Base-by-base conservation (phyloP, 108 stramenopile genomes). In the Nannochloropsis gaditana region DNA sequence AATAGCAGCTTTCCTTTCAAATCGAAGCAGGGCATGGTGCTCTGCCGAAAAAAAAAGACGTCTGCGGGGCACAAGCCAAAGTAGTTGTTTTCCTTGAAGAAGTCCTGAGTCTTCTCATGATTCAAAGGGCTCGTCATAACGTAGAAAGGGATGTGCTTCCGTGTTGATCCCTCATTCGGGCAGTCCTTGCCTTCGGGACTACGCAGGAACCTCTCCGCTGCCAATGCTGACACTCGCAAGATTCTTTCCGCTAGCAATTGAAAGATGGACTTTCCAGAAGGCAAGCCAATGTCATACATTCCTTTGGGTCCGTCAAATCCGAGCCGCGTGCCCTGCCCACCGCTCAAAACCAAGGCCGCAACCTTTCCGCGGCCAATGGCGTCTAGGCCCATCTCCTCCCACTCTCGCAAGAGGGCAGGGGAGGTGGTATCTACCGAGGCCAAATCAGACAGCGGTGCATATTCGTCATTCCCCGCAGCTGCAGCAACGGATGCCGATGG, bases 71-170 rank as follows among this genome's bases (percentile, higher is more conserved):
- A 87, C 8, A 96, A 83, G 81, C 96, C 97, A 92, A 97, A 98
- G 86, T 91, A 92, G 42, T 92, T 85, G 86, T 96, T 87, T 2
- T 86, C 79, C 42, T 83, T 82, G 88, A 98, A 99, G 90, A 92
- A 97, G 9, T 80, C 80, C 10, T 86, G 85, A 11, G 96, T 98
- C 21, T 91, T 92, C 31, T 92, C 91, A 91, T 98, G 95, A 86
- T 97, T 99, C 45, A 96, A 82, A 5, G 97, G 96, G 86, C 95
- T 96, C 17, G 98, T 99, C 98, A 99, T 99, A 88, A 99, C 92
- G 89, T 95, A 97, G 84, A 95, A 93, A 9, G 97, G 96, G 44
- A 96, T 47, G 17, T 47, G 43, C 50, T 81, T 31, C 42, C 31
- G 31, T 9, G 5, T 42, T 42, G 5, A 17, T n/a, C 42, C 59